These are phyloP conservation scores for Ustilago bromivora DNA, from an alignment of 1,284 basidiomycete species.

Conservation along the genomic window DNA sequence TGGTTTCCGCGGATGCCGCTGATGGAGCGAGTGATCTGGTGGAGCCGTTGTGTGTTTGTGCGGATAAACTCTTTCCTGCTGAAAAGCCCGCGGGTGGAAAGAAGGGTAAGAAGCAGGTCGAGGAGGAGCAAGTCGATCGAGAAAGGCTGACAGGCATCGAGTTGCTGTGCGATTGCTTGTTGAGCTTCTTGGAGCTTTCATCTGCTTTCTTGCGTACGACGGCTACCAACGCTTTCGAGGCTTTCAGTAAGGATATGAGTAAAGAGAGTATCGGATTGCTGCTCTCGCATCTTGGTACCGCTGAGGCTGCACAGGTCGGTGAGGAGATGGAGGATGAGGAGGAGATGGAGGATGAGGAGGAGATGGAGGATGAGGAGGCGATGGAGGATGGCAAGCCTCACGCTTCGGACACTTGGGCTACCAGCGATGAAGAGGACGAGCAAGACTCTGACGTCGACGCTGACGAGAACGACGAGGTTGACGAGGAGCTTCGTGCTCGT, in stretches of 20 bases:
- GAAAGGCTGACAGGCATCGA: slow-evolving; percentile 78
- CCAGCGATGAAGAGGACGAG: slow-evolving; percentile 70
- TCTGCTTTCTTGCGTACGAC: slow-evolving; percentile 84
- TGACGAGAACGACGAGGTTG: slow-evolving; percentile 74
- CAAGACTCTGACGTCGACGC: slow-evolving; percentile 72
- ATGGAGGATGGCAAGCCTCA: slow-evolving; percentile 68
- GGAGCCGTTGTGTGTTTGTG: slow-evolving; percentile 66
- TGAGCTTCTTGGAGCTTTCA: slow-evolving; percentile 87
- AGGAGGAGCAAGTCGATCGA: slow-evolving; percentile 68
- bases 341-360: slow-evolving; percentile 68
- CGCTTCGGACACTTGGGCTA: slow-evolving; percentile 47
- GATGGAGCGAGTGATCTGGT: slow-evolving; percentile 69
- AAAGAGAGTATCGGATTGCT: slow-evolving; percentile 85
- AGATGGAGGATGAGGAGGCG: slow-evolving; percentile 32
- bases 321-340: slow-evolving; percentile 37
- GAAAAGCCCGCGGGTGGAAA: slow-evolving; percentile 10
- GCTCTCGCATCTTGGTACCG: slow-evolving; percentile 70
- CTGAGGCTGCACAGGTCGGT: slow-evolving; percentile 41
- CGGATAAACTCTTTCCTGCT: slow-evolving; percentile 50
- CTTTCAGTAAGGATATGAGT: slow-evolving; percentile 79
- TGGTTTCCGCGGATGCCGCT: slow-evolving; percentile 71
- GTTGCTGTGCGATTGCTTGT: slow-evolving; percentile 85
- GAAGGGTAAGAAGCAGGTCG: slow-evolving; percentile 64
- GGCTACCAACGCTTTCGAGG: slow-evolving; percentile 83
- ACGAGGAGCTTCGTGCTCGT: slow-evolving; percentile 76